Conservation (phyloP, 2,329 filamentous ascomycete species). For the Aspergillus ochraceus region DNA sequence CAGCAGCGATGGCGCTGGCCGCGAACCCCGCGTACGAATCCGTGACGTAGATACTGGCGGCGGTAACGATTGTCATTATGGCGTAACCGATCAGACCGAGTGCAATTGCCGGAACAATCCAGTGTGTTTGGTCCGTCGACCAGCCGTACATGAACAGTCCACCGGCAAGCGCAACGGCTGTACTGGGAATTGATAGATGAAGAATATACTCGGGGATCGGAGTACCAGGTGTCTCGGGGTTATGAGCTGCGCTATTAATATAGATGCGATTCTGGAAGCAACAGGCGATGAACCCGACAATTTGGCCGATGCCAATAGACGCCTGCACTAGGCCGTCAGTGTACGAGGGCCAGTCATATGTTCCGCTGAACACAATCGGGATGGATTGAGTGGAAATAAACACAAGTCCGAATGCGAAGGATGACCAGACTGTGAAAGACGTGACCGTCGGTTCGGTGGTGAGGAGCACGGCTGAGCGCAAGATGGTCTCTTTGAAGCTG, state of each 20-base stretch:
- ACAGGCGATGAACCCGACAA: constrained; percentile 39
- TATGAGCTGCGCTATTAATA: constrained; percentile 33
- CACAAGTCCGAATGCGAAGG: constrained; percentile 45
- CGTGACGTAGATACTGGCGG: constrained; percentile 50
- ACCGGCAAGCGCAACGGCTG: constrained; percentile 34
- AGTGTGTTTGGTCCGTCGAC: constrained; percentile 34
- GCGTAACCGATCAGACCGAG: constrained; percentile 42
- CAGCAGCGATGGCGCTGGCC: constrained; percentile 48
- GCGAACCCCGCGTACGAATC: constrained; percentile 53
- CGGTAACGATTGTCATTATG: constrained; percentile 46
- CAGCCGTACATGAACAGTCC: constrained; percentile 41
- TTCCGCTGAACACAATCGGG: constrained; percentile 41
- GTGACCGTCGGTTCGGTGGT: constrained; percentile 46
- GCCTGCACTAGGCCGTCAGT: constrained; percentile 42
- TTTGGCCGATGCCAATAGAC: constrained; percentile 44
- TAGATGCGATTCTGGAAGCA: constrained; percentile 22
- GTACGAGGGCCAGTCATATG: constrained; percentile 28
- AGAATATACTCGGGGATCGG: constrained; percentile 47
- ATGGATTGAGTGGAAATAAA: constrained; percentile 47
- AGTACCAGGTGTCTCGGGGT: constrained; percentile 39
- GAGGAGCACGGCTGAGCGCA: constrained; percentile 38
- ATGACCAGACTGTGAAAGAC: constrained; percentile 45
- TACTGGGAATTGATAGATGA: constrained; percentile 41
- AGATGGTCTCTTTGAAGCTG: constrained; percentile 28
- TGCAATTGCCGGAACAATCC: constrained; percentile 36